Conservation (phyloP, 2,329 filamentous ascomycete species). For the Zymoseptoria ardabiliae region DNA sequence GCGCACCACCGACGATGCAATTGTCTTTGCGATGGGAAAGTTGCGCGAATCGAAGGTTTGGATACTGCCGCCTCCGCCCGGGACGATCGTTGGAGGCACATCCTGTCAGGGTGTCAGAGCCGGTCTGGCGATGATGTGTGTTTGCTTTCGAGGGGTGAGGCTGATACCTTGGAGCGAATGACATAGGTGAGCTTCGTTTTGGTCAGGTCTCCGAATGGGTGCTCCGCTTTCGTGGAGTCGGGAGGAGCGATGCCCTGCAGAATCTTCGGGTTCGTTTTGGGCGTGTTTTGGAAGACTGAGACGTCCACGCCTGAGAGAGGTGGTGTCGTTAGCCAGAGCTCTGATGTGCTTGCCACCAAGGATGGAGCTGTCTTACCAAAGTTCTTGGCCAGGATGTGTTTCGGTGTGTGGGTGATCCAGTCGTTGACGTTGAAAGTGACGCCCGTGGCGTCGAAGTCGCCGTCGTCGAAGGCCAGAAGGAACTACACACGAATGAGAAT, state of each 20-base stretch:
- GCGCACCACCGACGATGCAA: slow-evolving; percentile 58
- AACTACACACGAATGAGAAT: slow-evolving; percentile 30
- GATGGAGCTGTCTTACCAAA: slow-evolving; percentile 34
- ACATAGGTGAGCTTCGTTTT: slow-evolving; percentile 55
- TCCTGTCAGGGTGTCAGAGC: slow-evolving; percentile 17
- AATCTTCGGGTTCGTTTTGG: slow-evolving; percentile 55
- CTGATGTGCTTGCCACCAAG: background rate
- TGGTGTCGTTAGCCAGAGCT: background rate
- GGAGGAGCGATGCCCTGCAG: slow-evolving; percentile 44
- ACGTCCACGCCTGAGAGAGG: slow-evolving; percentile 38
- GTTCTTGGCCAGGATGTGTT: slow-evolving; percentile 58
- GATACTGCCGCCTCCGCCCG: slow-evolving; percentile 53
- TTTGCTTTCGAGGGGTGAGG: slow-evolving; percentile 47
- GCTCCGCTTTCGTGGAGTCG: slow-evolving; percentile 42
- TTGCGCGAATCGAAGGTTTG: slow-evolving; percentile 57
- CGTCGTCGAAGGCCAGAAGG: slow-evolving; percentile 33
- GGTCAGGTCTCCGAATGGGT: slow-evolving; percentile 42
- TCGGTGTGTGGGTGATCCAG: slow-evolving; percentile 61
- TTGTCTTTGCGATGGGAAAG: slow-evolving; percentile 58
- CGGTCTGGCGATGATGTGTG: background rate
- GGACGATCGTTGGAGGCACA: slow-evolving; percentile 30
- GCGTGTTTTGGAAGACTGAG: slow-evolving; percentile 53
- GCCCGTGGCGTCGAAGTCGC: slow-evolving; percentile 52
- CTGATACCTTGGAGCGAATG: background rate
- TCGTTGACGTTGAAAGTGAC: slow-evolving; percentile 62